Conservation (phyloP, 164 flowering plant genomes). For the Sextonia rubra region DNA sequence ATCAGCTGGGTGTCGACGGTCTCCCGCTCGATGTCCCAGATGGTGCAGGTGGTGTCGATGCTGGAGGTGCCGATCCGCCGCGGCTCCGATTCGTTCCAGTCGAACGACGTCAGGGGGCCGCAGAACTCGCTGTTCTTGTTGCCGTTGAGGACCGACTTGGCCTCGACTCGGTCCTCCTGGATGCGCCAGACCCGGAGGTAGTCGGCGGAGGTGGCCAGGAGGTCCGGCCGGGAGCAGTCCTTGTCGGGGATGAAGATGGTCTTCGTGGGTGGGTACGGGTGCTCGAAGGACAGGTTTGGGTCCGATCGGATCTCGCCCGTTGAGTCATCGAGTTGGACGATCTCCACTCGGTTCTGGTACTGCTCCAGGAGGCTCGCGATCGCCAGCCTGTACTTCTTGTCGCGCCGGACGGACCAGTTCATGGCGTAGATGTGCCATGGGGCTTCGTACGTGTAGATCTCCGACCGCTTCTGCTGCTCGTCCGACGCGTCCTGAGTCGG, state of each 20-base stretch:
- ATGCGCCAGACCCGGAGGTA: slow-evolving; percentile 68
- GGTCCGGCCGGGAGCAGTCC: slow-evolving; percentile 71
- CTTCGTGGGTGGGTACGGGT: slow-evolving; percentile 90
- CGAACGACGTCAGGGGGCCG: slow-evolving; percentile 80
- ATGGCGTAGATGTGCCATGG: slow-evolving; percentile 99
- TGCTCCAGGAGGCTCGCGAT: slow-evolving; percentile 79
- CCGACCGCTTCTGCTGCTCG: slow-evolving; percentile 86
- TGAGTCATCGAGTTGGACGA: slow-evolving; percentile 79
- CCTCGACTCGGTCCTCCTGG: slow-evolving; percentile 43
- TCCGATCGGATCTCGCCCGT: slow-evolving; percentile 70
- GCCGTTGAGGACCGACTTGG: slow-evolving; percentile 51
- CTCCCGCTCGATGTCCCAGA: slow-evolving; percentile 80
- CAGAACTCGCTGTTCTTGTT: slow-evolving; percentile 66
- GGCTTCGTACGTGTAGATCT: slow-evolving; percentile 95
- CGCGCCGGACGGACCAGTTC: slow-evolving; percentile 95
- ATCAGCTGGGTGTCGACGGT: slow-evolving; percentile 80
- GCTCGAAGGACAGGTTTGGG: slow-evolving; percentile 70
- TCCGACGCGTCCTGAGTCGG: slow-evolving; percentile 43
- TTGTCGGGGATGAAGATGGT: slow-evolving; percentile 79
- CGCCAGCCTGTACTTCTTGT: slow-evolving; percentile 88
- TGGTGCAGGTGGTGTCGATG: slow-evolving; percentile 91
- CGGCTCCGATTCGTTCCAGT: slow-evolving; percentile 91
- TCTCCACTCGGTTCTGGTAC: slow-evolving; percentile 66
- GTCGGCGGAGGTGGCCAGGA: slow-evolving; percentile 81
- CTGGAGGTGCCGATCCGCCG: slow-evolving; percentile 74